A percentile compares a stretch with the other conserved stretches of the same genome.
phyloP scores from a whole-genome alignment of 2,329 filamentous ascomycete genomes.

The Hypoxylon sp. region DNA sequence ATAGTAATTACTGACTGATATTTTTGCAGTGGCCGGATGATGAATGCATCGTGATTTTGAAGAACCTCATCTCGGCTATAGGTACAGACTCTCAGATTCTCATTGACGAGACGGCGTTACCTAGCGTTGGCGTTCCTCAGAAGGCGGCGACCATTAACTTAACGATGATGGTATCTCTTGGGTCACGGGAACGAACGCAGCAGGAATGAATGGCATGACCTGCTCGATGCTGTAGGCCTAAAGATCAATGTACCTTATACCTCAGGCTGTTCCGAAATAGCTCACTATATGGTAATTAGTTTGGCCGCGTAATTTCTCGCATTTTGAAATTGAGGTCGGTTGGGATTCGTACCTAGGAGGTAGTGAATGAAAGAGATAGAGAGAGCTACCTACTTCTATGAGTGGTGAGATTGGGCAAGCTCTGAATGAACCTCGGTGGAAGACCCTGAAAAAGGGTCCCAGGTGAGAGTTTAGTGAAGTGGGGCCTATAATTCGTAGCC shows the following conservation, averaged over 20 bases:
- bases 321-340: neutral
- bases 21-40: slow-evolving; percentile 53
- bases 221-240: slow-evolving; percentile 48
- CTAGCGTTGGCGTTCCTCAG: slow-evolving; percentile 54
- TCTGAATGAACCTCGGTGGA: no score
- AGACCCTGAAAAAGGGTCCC: no score
- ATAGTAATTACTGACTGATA: neutral
- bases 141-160: slow-evolving; percentile 56
- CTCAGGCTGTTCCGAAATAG: slow-evolving; percentile 1
- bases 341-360: neutral
- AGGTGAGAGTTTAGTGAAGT: neutral
- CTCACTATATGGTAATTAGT: neutral
- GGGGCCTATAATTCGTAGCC: neutral
- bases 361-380: no score
- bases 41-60: slow-evolving; percentile 54
- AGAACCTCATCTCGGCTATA: slow-evolving; percentile 53
- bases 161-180: slow-evolving; percentile 56
- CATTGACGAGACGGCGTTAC: slow-evolving; percentile 62
- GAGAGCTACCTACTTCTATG: no score
- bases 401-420: no score
- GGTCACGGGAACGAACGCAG: slow-evolving; percentile 55
- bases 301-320: neutral
- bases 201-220: slow-evolving; percentile 56
- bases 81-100: slow-evolving; percentile 56
- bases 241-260: slow-evolving; percentile 34